These are phyloP conservation scores for Salvia splendens DNA, from an alignment of 257 asterid species.

Conservation along the genomic window DNA sequence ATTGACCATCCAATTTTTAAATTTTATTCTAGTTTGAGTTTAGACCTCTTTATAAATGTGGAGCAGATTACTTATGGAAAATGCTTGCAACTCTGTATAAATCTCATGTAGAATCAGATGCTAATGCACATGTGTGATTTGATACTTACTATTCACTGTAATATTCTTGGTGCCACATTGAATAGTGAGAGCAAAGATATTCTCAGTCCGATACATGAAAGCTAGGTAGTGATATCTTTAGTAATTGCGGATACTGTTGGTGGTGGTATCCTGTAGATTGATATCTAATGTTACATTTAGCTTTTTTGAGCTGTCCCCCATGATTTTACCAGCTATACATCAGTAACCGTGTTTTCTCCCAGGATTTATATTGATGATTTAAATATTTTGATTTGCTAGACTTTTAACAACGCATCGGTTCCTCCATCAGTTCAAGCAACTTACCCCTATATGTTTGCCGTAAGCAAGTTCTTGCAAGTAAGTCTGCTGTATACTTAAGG, in stretches of 20 bases:
- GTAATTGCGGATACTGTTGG: background rate
- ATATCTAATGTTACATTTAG: slow-evolving; percentile 12
- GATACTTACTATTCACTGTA: background rate
- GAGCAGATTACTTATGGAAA: background rate
- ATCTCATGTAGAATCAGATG: slow-evolving; percentile 10
- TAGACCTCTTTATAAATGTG: background rate
- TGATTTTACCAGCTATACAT: slow-evolving; percentile 5
- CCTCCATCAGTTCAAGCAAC: slow-evolving; percentile 94
- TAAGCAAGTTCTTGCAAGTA: slow-evolving; percentile 99
- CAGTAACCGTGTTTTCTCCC: background rate
- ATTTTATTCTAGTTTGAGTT: background rate
- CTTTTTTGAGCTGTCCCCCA: slow-evolving; percentile 6
- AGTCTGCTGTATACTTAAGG: slow-evolving; percentile 16
- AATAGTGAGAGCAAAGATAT: background rate
- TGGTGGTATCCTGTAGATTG: slow-evolving; percentile 3
- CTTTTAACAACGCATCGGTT: slow-evolving; percentile 82
- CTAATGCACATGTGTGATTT: background rate
- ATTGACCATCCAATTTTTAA: background rate
- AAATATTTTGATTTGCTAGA: slow-evolving; percentile 42
- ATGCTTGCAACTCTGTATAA: background rate
- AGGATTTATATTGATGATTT: slow-evolving; percentile 20
- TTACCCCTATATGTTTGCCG: slow-evolving; percentile 77
- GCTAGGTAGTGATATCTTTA: background rate
- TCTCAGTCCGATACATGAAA: background rate
- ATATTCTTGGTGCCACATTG: background rate